Conservation (phyloP, 768 basidiomycete genomes). For the Boletus edulis region DNA sequence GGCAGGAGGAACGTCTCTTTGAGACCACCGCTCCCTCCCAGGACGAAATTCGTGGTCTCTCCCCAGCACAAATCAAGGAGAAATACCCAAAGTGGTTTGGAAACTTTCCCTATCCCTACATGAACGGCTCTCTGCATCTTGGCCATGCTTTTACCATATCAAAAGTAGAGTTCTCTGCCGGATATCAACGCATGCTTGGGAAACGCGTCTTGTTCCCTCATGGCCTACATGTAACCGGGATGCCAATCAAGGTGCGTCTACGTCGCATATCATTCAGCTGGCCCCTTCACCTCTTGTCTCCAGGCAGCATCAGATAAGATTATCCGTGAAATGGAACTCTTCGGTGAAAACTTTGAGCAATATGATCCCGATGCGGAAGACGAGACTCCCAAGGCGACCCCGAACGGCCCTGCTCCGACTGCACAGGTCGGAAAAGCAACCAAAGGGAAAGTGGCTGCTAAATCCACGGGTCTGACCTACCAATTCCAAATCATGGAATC, state of each 20-base stretch:
- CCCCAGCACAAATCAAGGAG: constrained; percentile 61
- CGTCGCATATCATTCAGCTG: neutral
- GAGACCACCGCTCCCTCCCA: constrained; percentile 78
- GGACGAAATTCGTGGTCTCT: constrained; percentile 62
- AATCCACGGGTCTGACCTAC: constrained; percentile 90
- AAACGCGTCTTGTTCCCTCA: constrained; percentile 96
- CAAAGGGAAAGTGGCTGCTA: constrained; percentile 93
- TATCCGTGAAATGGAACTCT: constrained; percentile 94
- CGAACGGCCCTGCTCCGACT: constrained; percentile 38
- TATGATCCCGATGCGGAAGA: constrained; percentile 45
- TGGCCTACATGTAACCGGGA: constrained; percentile 95
- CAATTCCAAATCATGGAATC: constrained; percentile 99
- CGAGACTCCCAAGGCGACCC: constrained; percentile 38
- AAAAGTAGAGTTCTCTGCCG: constrained; percentile 95
- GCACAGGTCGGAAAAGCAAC: constrained; percentile 78
- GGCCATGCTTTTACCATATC: constrained; percentile 98
- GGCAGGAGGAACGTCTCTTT: constrained; percentile 77
- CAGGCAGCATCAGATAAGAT: constrained; percentile 98
- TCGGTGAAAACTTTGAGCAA: constrained; percentile 84
- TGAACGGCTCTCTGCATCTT: constrained; percentile 96
- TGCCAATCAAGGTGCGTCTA: constrained; percentile 93
- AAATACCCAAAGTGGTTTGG: constrained; percentile 97
- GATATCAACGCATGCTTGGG: constrained; percentile 92
- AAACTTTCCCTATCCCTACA: constrained; percentile 94
- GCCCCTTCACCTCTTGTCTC: neutral